Evolutionary conservation across 495 filamentous ascomycete genomes (phyloP), one percentile per base, ranked within the genome.

Genomic region (Rostrohypoxylon terebratum): DNA sequence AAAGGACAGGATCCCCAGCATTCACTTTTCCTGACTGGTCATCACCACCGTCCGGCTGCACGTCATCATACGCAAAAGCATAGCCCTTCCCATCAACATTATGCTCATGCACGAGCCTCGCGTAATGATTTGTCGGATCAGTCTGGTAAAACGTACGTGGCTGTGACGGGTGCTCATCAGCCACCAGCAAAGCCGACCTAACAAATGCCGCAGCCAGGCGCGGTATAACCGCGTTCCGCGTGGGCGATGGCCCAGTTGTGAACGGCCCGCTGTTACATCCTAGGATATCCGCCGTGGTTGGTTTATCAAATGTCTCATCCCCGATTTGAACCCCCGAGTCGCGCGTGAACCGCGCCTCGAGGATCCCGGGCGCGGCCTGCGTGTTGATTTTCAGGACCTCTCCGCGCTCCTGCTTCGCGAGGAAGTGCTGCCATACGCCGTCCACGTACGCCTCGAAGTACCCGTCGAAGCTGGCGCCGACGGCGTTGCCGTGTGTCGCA

Each of bases 31-130:
- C 92, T 28, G 86, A 89, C 76, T 91, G 88, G 75, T 93, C 89
- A 10, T 79, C 78, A 0, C 87, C 90, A 40, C 83, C 86, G 50
- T 86, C 81, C 0, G 87, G 87, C 60, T 87, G 84, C 16, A 94
- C 92, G 79, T 94, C 92, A 76, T 94, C 92, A 65, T 93, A 94
- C 1, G 92, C 91, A 77, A 94, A 94, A 0, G 91, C 90, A 77
- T 94, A 94, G 1, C 92, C 92, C 57, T 88, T 85, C 1, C 85
- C 83, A 79, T 93, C 92, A 6, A 88, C 63, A 68, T 90, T 90
- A 48, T 82, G 85, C 50, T 81, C 82, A 76, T 94, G 92, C 63
- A 93, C 87, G 57, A 94, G 84, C 10, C 90, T 77, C 2, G 90
- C 81, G 73, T 93, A 94, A 73, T 93, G 91, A 65, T 94, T 94